Percentiles rank a stretch among this genome's conserved stretches.
Conservation (phyloP, 176 grass and related monocot species). For the Pharus latifolius region DNA sequence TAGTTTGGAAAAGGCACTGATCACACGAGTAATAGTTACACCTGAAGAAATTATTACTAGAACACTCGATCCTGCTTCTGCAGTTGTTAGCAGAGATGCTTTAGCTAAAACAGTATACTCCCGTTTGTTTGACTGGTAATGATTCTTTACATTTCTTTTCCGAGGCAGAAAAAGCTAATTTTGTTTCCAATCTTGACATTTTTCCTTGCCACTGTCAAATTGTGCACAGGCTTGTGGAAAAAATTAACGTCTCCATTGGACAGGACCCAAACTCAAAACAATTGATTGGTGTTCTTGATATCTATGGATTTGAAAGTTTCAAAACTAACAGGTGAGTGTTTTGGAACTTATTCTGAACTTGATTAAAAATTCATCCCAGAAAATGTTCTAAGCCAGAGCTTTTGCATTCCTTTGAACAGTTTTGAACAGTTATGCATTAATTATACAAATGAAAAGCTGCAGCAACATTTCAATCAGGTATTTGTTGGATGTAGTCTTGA, state of each 20-base stretch:
- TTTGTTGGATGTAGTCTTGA: background rate
- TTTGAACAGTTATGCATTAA: slow-evolving; percentile 98
- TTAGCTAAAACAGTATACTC: slow-evolving; percentile 96
- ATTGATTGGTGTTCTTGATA: slow-evolving; percentile 99
- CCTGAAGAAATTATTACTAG: slow-evolving; percentile 99
- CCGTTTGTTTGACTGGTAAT: slow-evolving; percentile 97
- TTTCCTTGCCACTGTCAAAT: slow-evolving; percentile 10
- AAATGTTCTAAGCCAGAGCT: slow-evolving; percentile 6
- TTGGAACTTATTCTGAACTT: background rate
- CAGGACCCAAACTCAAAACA: slow-evolving; percentile 96
- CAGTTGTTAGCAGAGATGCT: slow-evolving; percentile 91
- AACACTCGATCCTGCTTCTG: slow-evolving; percentile 93
- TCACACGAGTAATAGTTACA: slow-evolving; percentile 90
- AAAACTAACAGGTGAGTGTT: slow-evolving; percentile 85
- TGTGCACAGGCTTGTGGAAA: slow-evolving; percentile 88
- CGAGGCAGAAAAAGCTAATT: background rate
- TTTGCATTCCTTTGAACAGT: slow-evolving; percentile 36
- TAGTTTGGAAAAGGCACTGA: slow-evolving; percentile 88
- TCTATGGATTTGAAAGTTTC: slow-evolving; percentile 99
- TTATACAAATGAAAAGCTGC: slow-evolving; percentile 99
- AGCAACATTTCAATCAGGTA: slow-evolving; percentile 99
- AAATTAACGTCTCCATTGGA: slow-evolving; percentile 98
- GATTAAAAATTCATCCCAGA: background rate
- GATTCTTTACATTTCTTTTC: background rate
- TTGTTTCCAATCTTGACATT: slow-evolving; percentile 5